A percentile compares a stretch with the other conserved stretches of the same genome.
Evolutionary conservation across 306 rosid species (phyloP).

Genomic region (Cicer judaicum): DNA sequence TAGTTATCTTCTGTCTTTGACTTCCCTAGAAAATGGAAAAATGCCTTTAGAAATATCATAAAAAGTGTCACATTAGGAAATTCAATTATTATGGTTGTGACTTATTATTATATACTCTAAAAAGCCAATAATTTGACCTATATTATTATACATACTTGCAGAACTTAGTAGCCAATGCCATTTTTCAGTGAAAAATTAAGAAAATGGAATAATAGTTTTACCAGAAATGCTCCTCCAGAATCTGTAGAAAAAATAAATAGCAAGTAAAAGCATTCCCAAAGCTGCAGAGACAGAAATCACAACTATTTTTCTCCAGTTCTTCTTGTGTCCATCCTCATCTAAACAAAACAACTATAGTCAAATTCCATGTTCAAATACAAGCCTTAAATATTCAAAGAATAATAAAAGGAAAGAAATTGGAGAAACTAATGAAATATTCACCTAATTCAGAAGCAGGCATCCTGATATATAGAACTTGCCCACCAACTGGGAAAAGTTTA

Average conservation of each 20-base stretch:
- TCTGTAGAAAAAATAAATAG: neutral
- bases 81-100: neutral
- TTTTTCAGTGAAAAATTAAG: neutral
- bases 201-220: neutral
- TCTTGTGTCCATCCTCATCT: neutral
- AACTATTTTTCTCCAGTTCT: neutral
- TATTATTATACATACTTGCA: no score
- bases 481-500: neutral
- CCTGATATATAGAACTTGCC: conserved; percentile 17
- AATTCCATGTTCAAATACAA: neutral
- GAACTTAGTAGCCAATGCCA: neutral
- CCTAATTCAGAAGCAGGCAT: conserved; percentile 37
- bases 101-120: no score
- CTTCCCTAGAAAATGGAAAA: neutral
- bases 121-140: no score
- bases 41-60: neutral
- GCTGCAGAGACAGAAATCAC: neutral
- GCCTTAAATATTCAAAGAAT: neutral
- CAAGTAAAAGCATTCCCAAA: conserved; percentile 16
- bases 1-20: neutral
- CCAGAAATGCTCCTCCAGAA: conserved; percentile 1
- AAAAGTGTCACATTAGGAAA: neutral
- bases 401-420: neutral
- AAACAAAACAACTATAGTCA: neutral
- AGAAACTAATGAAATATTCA: neutral